phyloP scores from a whole-genome alignment of 352 stramenopile species.

The Achlya hypogyna region DNA sequence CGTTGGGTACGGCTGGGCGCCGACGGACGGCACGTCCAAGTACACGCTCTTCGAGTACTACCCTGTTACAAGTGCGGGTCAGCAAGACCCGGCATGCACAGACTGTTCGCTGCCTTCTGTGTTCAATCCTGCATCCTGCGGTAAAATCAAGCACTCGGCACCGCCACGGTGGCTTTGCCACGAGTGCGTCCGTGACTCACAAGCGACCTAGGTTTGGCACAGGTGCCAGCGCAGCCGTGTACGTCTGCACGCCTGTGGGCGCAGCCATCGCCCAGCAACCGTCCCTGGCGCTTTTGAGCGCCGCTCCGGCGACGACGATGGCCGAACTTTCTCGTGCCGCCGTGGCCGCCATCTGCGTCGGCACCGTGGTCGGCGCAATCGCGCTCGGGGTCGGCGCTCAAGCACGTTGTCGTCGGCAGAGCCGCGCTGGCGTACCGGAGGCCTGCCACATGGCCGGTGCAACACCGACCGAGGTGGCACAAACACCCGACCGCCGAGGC shows the following conservation, averaged over 20 bases:
- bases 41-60: constrained; percentile 17
- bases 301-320: background rate
- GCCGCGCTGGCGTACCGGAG: background rate
- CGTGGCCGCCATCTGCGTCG: background rate
- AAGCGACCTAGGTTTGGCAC: background rate
- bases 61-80: background rate
- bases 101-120: background rate
- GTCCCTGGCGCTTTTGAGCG: background rate
- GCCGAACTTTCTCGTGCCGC: background rate
- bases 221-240: background rate
- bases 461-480: background rate
- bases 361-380: background rate
- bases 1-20: background rate
- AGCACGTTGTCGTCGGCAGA: background rate
- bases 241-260: constrained; percentile 6
- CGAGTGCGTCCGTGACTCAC: background rate
- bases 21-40: constrained; percentile 4
- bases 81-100: background rate
- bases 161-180: background rate
- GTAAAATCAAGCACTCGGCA: background rate
- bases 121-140: background rate
- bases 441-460: too few relatives aligned
- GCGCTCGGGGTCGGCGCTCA: background rate
- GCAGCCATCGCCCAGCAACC: background rate
- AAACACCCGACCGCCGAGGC: constrained; percentile 1